Evolutionary conservation across 345 rosid genomes (phyloP), one percentile per base, ranked within the genome.

Genomic region (Eucalyptus pauciflora): DNA sequence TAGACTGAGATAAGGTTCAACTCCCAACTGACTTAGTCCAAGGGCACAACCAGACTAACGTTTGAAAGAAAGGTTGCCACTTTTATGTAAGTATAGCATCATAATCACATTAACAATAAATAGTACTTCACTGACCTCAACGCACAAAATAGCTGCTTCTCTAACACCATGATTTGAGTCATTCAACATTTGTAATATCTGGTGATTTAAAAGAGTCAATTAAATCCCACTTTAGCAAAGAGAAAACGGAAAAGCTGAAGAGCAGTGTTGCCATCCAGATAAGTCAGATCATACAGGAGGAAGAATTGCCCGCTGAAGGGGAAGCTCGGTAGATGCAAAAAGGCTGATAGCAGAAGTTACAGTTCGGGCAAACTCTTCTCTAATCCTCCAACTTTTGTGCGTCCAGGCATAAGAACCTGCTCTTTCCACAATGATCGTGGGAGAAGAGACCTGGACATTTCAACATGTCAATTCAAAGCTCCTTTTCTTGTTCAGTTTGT

Each of bases 391-490:
- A 92, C 99, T 98, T 93, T 88, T 96, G 92, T 98, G 98, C 48
- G 94, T 89, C 99, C 99, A 97, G 87, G 98, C 99, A 95, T 92
- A 96, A 24, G 99, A 96, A 85, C 99, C 99, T 7, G 99, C 98
- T 93, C 99, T 94, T 93, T 98, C 99, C 20, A 97, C 99, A 85
- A 98, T 94, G 89, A 98, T 96, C 31, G 99, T 98, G 5, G 99
- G 99, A 83, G 99, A 98, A 88, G 99, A 98, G 92, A 98, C 98
- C 99, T 97, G 92, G 62, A 92, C 88, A 81, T 86, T 6, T 51
- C 60, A 90, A 62, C 85, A 88, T 49, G 88, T 52, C 88, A 25
- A 86, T 86, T 91, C 85, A 56, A 58, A 89, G 86, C 51, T 54
- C 80, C 83, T 20, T 69, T 27, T 60, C 46, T 16, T 48, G 51